Conservation (phyloP, 164 flowering plant species). For the Umbilicus rupestris region DNA sequence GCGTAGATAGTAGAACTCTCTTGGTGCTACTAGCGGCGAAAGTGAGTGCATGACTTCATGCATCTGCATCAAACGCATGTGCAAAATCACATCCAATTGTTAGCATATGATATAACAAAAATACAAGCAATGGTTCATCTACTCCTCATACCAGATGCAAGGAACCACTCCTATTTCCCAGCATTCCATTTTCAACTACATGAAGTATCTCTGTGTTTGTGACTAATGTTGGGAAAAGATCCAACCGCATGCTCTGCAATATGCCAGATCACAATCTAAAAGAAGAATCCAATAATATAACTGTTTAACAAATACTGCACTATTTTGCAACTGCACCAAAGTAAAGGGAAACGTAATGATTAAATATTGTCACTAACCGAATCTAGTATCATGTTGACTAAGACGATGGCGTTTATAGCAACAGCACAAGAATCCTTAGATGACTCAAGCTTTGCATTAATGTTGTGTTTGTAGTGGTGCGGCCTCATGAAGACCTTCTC, state of each 20-base stretch:
- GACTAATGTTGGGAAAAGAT: slow-evolving; percentile 36
- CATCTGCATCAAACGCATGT: slow-evolving; percentile 20
- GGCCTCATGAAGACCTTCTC: slow-evolving; percentile 21
- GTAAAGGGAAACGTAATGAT: neutral
- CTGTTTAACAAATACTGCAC: neutral
- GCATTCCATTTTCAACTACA: slow-evolving; percentile 20
- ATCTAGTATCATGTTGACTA: slow-evolving; percentile 31
- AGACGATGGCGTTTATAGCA: slow-evolving; percentile 17
- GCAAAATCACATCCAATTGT: neutral
- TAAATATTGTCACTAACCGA: slow-evolving; percentile 17
- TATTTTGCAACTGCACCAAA: neutral
- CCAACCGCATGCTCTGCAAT: slow-evolving; percentile 32
- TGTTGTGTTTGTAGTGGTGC: slow-evolving; percentile 10
- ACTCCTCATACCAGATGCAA: slow-evolving; percentile 30
- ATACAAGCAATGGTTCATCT: neutral
- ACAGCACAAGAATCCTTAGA: slow-evolving; percentile 31
- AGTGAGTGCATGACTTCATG: slow-evolving; percentile 33
- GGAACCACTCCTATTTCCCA: slow-evolving; percentile 15
- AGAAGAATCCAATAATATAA: neutral
- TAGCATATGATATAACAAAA: neutral
- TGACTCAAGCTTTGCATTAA: slow-evolving; percentile 25
- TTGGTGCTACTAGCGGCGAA: slow-evolving; percentile 34
- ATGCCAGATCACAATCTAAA: neutral
- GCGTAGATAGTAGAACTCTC: slow-evolving; percentile 36
- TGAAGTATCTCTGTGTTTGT: slow-evolving; percentile 27